phyloP scores from a whole-genome alignment of 2,329 filamentous ascomycete species.

The Penicillium sp. region DNA sequence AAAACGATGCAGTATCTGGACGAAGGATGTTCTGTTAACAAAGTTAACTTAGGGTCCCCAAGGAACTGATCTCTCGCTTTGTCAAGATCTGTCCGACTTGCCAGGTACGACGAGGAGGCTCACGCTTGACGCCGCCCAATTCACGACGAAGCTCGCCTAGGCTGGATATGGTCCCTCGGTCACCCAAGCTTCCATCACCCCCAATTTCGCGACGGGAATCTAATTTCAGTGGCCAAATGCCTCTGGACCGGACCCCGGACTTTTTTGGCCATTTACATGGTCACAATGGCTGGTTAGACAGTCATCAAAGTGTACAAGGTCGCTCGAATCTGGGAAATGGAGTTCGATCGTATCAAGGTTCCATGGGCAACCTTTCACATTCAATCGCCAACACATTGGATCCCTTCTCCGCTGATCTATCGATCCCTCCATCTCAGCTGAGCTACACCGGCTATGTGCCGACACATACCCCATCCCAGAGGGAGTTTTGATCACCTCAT shows the following conservation, averaged over 20 bases:
- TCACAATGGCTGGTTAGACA: constrained; percentile 33
- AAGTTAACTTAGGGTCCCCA: constrained; percentile 48
- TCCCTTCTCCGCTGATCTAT: constrained; percentile 31
- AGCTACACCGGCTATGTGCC: constrained; percentile 32
- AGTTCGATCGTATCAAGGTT: constrained; percentile 26
- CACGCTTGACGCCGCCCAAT: constrained; percentile 44
- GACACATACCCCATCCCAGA: constrained; percentile 28
- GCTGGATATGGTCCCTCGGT: constrained; percentile 34
- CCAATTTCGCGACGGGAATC: constrained; percentile 41
- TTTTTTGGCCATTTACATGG: constrained; percentile 31
- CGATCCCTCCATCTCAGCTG: constrained; percentile 32
- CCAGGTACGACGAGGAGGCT: constrained; percentile 48
- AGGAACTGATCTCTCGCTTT: constrained; percentile 55
- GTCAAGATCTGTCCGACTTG: constrained; percentile 55
- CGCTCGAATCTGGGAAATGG: constrained; percentile 24
- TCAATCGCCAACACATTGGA: constrained; percentile 33
- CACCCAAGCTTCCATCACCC: constrained; percentile 40
- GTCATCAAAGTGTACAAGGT: constrained; percentile 25
- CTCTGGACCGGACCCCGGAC: constrained; percentile 29
- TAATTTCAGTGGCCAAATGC: constrained; percentile 28
- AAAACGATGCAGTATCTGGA: neutral
- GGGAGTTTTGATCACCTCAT: constrained; percentile 27
- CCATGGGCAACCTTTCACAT: constrained; percentile 25
- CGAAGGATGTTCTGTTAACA: constrained; percentile 1
- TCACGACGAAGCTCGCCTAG: constrained; percentile 43